Evolutionary conservation across 345 rosid genomes (phyloP).

Genomic region (Nephelium lappaceum): DNA sequence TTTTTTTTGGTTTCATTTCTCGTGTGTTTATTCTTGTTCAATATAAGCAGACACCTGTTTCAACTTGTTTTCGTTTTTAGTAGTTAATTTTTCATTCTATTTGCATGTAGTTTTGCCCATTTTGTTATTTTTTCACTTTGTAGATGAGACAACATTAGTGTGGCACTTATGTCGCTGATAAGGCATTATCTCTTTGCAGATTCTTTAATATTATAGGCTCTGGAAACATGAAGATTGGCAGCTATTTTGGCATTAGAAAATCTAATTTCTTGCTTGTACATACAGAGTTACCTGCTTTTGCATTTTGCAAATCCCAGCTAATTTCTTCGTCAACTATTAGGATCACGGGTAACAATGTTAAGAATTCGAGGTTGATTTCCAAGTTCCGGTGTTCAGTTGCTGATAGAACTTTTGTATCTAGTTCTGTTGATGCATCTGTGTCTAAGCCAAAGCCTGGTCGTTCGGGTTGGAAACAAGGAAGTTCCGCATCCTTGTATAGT

Average conservation of each 20-base stretch:
- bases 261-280: slow-evolving; percentile 61
- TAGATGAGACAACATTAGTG: neutral
- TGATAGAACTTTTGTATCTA: slow-evolving; percentile 48
- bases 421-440: slow-evolving; percentile 40
- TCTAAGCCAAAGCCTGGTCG: slow-evolving; percentile 33
- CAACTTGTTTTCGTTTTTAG: neutral
- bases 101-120: neutral
- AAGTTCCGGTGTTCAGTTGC: slow-evolving; percentile 46
- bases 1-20: neutral
- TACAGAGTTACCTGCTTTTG: slow-evolving; percentile 54
- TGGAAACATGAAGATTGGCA: slow-evolving; percentile 56
- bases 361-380: slow-evolving; percentile 31
- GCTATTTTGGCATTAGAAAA: slow-evolving; percentile 50
- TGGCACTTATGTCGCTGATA: slow-evolving; percentile 1
- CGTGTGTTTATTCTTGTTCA: neutral
- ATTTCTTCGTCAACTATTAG: slow-evolving; percentile 29
- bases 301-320: slow-evolving; percentile 31
- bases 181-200: slow-evolving; percentile 26
- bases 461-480: slow-evolving; percentile 40
- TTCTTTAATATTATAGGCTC: neutral
- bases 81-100: neutral
- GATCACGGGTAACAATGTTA: slow-evolving; percentile 35
- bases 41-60: neutral
- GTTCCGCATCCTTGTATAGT: slow-evolving; percentile 62
- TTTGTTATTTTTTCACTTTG: neutral